Evolutionary conservation across 805 yeast genomes (phyloP), one percentile per base, ranked within the genome.

Genomic region (Metschnikowia picachoensis): DNA sequence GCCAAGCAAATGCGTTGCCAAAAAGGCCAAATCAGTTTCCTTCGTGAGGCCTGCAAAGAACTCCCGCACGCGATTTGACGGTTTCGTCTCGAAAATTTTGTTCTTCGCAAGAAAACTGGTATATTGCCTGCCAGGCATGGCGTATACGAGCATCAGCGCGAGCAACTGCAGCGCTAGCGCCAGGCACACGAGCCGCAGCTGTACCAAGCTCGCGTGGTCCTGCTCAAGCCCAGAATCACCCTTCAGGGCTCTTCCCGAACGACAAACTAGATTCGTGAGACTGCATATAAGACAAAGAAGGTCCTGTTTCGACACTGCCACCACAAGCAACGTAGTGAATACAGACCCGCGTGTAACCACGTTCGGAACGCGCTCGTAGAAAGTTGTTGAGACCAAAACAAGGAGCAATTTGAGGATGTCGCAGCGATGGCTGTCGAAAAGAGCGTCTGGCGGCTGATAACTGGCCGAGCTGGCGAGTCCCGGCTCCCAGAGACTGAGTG

Each of bases 401-500:
- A 86, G 56, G 10, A 92, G 45, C 8, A 89, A 66, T 39, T 84
- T 69, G 33, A 92, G 55, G 2, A 87, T 67, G 57, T 87, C 95
- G 5, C 82, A 65, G 55, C 95, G 76, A 59, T 86, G 81, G 25
- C 80, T 60, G 53, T 86, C 91, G 35, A 79, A 58, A 3, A 61
- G 45, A 8, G 60, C 43, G 37, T 67, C 63, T 0, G 70, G 64
- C 2, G 58, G 41, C 7, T 16, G 42, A 45, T 57, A 62, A 42
- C 55, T 61, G 5, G 61, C 47, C 1, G 76, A 65, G 3, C 68
- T 60, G 2, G 88, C 91, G 30, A 90, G 74, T 6, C 96, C 97
- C 3, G 85, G 80, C 55, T 87, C 95, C 96, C 97, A 90, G 1
- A 85, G 70, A 8, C 68, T 51, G 41, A 32, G 41, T 20, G 37